Evolutionary conservation across 2,329 filamentous ascomycete species (phyloP).

Genomic region (Zopfia rhizophila): DNA sequence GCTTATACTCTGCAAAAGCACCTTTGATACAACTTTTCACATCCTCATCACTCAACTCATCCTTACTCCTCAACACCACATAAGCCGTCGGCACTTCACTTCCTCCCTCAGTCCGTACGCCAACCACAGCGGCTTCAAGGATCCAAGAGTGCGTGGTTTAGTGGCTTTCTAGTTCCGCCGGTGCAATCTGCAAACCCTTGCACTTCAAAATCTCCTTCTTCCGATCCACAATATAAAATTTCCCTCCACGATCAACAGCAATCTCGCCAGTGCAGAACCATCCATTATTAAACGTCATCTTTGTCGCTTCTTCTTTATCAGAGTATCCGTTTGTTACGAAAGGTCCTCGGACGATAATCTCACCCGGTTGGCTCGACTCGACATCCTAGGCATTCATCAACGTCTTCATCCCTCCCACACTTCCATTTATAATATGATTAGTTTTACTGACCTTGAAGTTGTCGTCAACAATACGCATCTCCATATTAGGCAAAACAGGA

Average conservation of each 20-base stretch:
- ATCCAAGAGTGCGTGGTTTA: slow-evolving; percentile 48
- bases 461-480: slow-evolving; percentile 27
- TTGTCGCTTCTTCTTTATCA: slow-evolving; percentile 74
- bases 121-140: slow-evolving; percentile 54
- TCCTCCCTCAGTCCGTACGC: slow-evolving; percentile 33
- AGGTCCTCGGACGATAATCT: slow-evolving; percentile 74
- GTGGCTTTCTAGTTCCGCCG: slow-evolving; percentile 53
- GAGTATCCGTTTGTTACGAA: slow-evolving; percentile 81
- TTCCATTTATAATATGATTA: background rate
- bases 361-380: slow-evolving; percentile 64
- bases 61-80: slow-evolving; percentile 58
- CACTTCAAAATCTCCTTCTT: slow-evolving; percentile 46
- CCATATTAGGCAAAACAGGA: slow-evolving; percentile 28
- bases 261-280: slow-evolving; percentile 91
- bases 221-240: slow-evolving; percentile 88
- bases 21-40: slow-evolving; percentile 68
- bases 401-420: slow-evolving; percentile 51
- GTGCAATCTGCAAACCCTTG: slow-evolving; percentile 54
- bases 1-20: slow-evolving; percentile 76
- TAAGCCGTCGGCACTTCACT: slow-evolving; percentile 68
- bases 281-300: slow-evolving; percentile 74
- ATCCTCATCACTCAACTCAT: slow-evolving; percentile 33
- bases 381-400: slow-evolving; percentile 60
- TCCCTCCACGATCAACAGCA: slow-evolving; percentile 76
- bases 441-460: slow-evolving; percentile 1